Evolutionary conservation across 495 filamentous ascomycete species (phyloP).

Genomic region (Hypoxylon crocopeplum): DNA sequence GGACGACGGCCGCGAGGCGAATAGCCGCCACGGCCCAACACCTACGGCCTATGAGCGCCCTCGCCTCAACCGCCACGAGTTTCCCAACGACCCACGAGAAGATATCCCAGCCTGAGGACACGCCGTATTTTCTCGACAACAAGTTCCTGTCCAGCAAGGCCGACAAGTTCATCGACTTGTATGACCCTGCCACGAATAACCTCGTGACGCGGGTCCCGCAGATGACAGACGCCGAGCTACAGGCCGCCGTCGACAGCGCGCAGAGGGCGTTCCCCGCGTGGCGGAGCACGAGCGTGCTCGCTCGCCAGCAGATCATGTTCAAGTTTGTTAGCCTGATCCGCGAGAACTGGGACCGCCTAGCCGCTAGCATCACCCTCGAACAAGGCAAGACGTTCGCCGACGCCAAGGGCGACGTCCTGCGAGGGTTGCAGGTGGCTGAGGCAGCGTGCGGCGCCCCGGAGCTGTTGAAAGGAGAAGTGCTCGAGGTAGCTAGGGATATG

Average conservation of each 20-base stretch:
- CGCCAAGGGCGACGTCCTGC: slow-evolving; percentile 92
- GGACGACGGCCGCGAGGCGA: slow-evolving; percentile 45
- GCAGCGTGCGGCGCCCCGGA: slow-evolving; percentile 94
- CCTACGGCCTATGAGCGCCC: slow-evolving; percentile 56
- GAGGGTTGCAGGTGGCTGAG: slow-evolving; percentile 96
- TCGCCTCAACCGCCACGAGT: slow-evolving; percentile 67
- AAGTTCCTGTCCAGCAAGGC: slow-evolving; percentile 79
- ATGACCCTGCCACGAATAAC: slow-evolving; percentile 97
- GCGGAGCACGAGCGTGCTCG: slow-evolving; percentile 82
- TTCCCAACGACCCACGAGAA: slow-evolving; percentile 86
- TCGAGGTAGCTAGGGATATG: slow-evolving; percentile 99
- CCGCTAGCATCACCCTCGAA: slow-evolving; percentile 94
- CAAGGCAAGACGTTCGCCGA: slow-evolving; percentile 99
- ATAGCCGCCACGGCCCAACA: slow-evolving; percentile 69
- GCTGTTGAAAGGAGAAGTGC: slow-evolving; percentile 89
- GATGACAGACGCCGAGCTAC: slow-evolving; percentile 87
- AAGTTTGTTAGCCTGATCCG: slow-evolving; percentile 89
- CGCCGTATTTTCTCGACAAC: slow-evolving; percentile 92
- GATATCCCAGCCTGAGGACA: slow-evolving; percentile 77
- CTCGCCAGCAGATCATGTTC: slow-evolving; percentile 96
- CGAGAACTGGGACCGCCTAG: slow-evolving; percentile 93
- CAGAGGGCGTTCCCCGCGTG: slow-evolving; percentile 89
- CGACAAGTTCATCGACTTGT: slow-evolving; percentile 84
- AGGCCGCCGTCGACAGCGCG: slow-evolving; percentile 85
- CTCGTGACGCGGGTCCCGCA: slow-evolving; percentile 98